Conservation (phyloP, 2,329 filamentous ascomycete genomes). For the Neonectria faginata region DNA sequence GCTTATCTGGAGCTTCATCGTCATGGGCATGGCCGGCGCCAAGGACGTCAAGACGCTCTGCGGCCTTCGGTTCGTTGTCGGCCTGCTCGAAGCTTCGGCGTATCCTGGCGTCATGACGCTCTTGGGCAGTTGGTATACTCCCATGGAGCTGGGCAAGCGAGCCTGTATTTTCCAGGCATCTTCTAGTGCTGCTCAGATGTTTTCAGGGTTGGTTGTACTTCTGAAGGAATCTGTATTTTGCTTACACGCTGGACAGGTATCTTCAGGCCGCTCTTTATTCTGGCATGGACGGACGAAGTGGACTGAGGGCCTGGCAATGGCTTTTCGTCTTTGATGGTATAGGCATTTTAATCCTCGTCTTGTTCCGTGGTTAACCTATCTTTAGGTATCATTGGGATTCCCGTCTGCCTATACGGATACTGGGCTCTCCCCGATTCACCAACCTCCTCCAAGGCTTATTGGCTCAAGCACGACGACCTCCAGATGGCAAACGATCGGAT, state of each 20-base stretch:
- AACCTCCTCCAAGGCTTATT: constrained; percentile 39
- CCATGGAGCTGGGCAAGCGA: constrained; percentile 54
- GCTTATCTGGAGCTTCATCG: constrained; percentile 42
- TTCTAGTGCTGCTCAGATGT: constrained; percentile 54
- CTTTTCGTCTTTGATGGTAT: constrained; percentile 59
- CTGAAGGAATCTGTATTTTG: neutral
- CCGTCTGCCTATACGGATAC: constrained; percentile 49
- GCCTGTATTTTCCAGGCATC: constrained; percentile 56
- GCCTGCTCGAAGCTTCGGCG: constrained; percentile 50
- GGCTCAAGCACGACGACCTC: constrained; percentile 45
- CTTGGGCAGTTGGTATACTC: constrained; percentile 57
- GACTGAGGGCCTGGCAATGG: constrained; percentile 58
- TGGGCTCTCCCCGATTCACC: constrained; percentile 51
- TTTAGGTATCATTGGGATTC: constrained; percentile 46
- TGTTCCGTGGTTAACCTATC: neutral
- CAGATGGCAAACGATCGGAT: constrained; percentile 47
- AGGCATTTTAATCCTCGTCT: neutral
- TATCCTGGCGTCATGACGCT: constrained; percentile 52
- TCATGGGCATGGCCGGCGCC: constrained; percentile 52
- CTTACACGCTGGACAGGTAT: constrained; percentile 40
- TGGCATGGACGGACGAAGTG: constrained; percentile 52
- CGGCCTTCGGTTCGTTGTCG: constrained; percentile 55
- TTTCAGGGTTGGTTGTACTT: constrained; percentile 48
- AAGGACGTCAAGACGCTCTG: constrained; percentile 51
- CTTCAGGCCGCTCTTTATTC: constrained; percentile 56